Percentiles rank a stretch among this genome's conserved stretches.
phyloP scores from a whole-genome alignment of 441 rosid species.

The Kokia cookei region DNA sequence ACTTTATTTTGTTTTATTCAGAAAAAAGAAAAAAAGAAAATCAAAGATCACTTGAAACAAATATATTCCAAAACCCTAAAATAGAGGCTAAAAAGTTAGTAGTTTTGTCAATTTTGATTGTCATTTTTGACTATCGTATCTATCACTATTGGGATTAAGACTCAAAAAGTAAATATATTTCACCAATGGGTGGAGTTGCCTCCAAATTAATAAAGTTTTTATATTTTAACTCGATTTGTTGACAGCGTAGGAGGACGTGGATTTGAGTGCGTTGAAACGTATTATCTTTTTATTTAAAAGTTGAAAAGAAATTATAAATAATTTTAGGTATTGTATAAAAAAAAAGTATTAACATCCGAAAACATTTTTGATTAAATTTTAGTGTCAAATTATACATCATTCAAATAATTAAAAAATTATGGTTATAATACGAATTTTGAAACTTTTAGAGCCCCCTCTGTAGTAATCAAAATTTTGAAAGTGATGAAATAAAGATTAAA shows the following conservation, averaged over 20 bases:
- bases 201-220: background rate
- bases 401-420: no score
- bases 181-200: background rate
- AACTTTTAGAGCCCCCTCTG: no score
- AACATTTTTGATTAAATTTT: no score
- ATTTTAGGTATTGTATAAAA: no score
- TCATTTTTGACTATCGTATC: background rate
- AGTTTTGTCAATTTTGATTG: background rate
- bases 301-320: rapidly evolving
- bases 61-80: background rate
- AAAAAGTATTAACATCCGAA: no score
- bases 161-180: background rate
- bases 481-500: no score
- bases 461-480: no score
- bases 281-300: no score
- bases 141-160: background rate
- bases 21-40: background rate
- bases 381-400: no score
- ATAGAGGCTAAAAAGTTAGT: background rate
- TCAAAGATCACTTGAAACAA: background rate
- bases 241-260: rapidly evolving
- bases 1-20: background rate
- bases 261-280: rapidly evolving
- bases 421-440: no score
- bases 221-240: no score